Evolutionary conservation across 1,284 basidiomycete genomes (phyloP).

Genomic region (Termitomyces sp.): DNA sequence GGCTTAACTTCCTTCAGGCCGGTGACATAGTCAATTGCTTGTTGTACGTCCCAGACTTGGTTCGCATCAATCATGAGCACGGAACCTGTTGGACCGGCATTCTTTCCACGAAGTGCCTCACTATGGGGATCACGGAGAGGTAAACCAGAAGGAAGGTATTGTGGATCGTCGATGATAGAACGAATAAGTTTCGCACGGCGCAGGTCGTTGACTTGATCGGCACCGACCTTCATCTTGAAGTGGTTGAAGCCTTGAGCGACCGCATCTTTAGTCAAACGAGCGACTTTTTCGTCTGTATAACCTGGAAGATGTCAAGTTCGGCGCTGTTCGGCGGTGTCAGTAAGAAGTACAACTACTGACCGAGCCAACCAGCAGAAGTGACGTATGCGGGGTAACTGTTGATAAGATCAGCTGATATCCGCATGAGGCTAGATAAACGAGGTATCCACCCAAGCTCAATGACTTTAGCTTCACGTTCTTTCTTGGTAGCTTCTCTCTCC

Average conservation of each 20-base stretch:
- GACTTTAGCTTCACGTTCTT: conserved; percentile 72
- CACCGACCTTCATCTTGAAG: conserved; percentile 98
- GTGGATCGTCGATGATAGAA: conserved; percentile 90
- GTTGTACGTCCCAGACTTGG: conserved; percentile 93
- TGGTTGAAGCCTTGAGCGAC: conserved; percentile 87
- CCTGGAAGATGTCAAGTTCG: conserved; percentile 27
- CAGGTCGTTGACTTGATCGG: conserved; percentile 76
- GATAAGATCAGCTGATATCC: background rate
- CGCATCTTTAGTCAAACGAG: conserved; percentile 81
- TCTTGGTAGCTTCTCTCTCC: conserved; percentile 72
- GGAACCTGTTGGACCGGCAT: conserved; percentile 89
- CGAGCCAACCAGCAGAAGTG: conserved; percentile 91
- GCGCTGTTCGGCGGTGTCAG: conserved; percentile 21
- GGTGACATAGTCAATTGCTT: conserved; percentile 90
- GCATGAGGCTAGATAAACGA: background rate
- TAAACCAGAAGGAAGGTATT: conserved; percentile 54
- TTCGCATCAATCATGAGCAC: conserved; percentile 98
- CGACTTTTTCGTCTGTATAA: conserved; percentile 90
- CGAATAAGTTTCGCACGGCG: conserved; percentile 86
- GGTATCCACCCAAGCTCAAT: conserved; percentile 49
- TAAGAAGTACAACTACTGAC: conserved; percentile 58
- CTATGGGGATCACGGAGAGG: conserved; percentile 60
- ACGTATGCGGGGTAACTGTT: conserved; percentile 90
- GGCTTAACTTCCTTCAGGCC: conserved; percentile 79
- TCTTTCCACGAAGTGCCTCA: conserved; percentile 74